These are phyloP conservation scores for Podospora tetraspora DNA, from an alignment of 495 filamentous ascomycete genomes.

Conservation along the genomic window DNA sequence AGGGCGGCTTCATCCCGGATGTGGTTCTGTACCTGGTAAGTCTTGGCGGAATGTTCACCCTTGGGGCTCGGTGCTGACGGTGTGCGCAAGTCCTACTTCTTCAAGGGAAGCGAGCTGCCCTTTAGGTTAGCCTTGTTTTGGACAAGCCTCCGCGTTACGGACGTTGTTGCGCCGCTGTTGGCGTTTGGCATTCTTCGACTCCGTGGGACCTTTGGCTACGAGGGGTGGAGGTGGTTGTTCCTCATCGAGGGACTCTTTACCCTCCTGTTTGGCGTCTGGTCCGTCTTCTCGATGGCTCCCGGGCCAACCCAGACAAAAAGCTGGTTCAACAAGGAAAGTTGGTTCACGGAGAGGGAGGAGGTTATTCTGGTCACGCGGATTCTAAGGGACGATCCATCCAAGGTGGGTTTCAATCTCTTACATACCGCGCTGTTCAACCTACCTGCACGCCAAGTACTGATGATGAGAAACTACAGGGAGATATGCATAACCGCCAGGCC, in stretches of 20 bases:
- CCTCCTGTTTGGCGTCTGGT: slow-evolving; percentile 44
- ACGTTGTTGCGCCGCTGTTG: slow-evolving; percentile 44
- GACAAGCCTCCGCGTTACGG: slow-evolving; percentile 43
- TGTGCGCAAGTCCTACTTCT: slow-evolving; percentile 43
- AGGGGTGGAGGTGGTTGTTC: slow-evolving; percentile 57
- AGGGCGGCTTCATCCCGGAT: slow-evolving; percentile 52
- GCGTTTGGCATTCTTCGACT: slow-evolving; percentile 47
- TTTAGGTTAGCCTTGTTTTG: slow-evolving; percentile 46
- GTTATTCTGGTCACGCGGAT: slow-evolving; percentile 57
- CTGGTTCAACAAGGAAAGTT: slow-evolving; percentile 50
- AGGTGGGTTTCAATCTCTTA: slow-evolving; percentile 28
- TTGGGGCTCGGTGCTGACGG: background rate
- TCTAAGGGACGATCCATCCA: slow-evolving; percentile 58
- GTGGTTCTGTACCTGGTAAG: slow-evolving; percentile 30
- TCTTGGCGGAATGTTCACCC: slow-evolving; percentile 14
- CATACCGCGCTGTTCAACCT: background rate
- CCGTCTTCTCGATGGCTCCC: slow-evolving; percentile 32
- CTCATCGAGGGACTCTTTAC: slow-evolving; percentile 45
- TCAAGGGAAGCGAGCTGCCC: slow-evolving; percentile 46
- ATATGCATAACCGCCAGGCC: slow-evolving; percentile 55
- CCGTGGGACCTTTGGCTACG: slow-evolving; percentile 44
- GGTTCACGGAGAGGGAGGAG: slow-evolving; percentile 56
- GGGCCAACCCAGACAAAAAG: slow-evolving; percentile 41
- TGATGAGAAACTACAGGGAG: slow-evolving; percentile 16
- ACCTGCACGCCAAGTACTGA: background rate